A percentile compares a stretch with the other conserved stretches of the same genome.
phyloP scores from a whole-genome alignment of 345 rosid genomes.

The Viola odorata region DNA sequence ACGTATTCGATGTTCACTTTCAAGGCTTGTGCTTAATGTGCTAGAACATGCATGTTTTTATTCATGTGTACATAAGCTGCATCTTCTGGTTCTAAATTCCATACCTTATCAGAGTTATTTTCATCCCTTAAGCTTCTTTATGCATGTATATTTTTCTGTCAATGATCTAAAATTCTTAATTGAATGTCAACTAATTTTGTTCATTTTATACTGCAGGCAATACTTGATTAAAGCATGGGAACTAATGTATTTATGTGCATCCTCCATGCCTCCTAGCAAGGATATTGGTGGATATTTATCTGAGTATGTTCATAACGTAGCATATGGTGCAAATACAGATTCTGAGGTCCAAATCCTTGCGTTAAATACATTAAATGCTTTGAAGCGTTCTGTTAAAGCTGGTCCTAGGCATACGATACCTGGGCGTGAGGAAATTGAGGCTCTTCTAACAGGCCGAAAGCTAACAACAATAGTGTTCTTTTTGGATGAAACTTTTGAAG shows the following conservation, averaged over 20 bases:
- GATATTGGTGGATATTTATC: slow-evolving; percentile 91
- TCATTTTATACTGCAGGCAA: slow-evolving; percentile 44
- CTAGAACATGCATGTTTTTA: not conserved
- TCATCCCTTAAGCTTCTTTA: no score
- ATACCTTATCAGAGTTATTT: no score
- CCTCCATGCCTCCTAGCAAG: slow-evolving; percentile 98
- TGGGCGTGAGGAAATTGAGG: slow-evolving; percentile 94
- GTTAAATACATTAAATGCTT: slow-evolving; percentile 70
- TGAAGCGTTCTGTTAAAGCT: slow-evolving; percentile 88
- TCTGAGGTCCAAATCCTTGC: slow-evolving; percentile 81
- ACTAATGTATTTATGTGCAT: slow-evolving; percentile 87
- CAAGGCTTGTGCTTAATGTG: not conserved
- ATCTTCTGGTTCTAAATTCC: not conserved
- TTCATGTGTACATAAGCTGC: slow-evolving; percentile 5
- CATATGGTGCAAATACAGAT: slow-evolving; percentile 57
- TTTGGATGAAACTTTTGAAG: slow-evolving; percentile 97
- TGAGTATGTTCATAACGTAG: slow-evolving; percentile 79
- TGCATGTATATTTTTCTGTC: no score
- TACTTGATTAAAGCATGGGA: slow-evolving; percentile 90
- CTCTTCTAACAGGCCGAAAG: slow-evolving; percentile 75
- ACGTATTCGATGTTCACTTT: not conserved
- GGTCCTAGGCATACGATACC: slow-evolving; percentile 89
- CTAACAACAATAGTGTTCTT: slow-evolving; percentile 93
- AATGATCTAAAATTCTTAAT: not conserved
- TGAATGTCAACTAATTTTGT: slow-evolving; percentile 9